Evolutionary conservation across 2,329 filamentous ascomycete species (phyloP).

Genomic region (Leptoxyphium fumago): DNA sequence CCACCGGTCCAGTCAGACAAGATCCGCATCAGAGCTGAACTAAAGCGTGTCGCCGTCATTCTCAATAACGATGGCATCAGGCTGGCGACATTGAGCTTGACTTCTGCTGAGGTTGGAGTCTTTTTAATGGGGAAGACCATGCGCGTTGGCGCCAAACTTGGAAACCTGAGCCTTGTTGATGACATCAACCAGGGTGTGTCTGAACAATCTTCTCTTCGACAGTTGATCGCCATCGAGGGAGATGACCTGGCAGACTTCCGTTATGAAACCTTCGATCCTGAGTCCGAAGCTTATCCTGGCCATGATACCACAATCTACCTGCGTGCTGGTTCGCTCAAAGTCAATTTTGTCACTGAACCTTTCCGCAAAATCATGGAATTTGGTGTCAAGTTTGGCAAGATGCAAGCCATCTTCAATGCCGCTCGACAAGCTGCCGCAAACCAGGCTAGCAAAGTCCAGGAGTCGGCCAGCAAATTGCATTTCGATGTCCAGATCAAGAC

Average conservation of each 20-base stretch:
- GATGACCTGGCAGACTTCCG: constrained; percentile 92
- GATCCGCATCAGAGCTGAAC: constrained; percentile 81
- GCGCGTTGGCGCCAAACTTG: constrained; percentile 73
- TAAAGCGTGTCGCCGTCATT: constrained; percentile 87
- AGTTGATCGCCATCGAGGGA: constrained; percentile 87
- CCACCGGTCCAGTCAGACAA: constrained; percentile 43
- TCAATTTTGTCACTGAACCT: constrained; percentile 94
- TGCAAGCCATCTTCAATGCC: constrained; percentile 98
- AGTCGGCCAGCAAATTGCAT: constrained; percentile 78
- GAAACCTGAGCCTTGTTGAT: constrained; percentile 77
- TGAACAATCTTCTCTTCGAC: constrained; percentile 63
- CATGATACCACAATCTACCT: constrained; percentile 88
- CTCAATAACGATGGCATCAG: constrained; percentile 96
- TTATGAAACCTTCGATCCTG: constrained; percentile 84
- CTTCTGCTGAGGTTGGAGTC: constrained; percentile 79
- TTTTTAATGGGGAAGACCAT: constrained; percentile 77
- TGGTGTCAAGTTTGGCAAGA: constrained; percentile 95
- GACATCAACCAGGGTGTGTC: constrained; percentile 86
- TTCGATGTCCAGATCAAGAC: constrained; percentile 91
- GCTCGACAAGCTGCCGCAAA: constrained; percentile 87
- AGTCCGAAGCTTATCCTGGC: constrained; percentile 67
- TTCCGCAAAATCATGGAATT: constrained; percentile 98
- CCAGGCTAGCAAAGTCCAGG: constrained; percentile 84
- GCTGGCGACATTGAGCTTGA: constrained; percentile 81
- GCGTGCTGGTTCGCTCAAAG: constrained; percentile 83